These are phyloP conservation scores for Penicillium subrubescens DNA, from an alignment of 495 filamentous ascomycete genomes.

Conservation along the genomic window DNA sequence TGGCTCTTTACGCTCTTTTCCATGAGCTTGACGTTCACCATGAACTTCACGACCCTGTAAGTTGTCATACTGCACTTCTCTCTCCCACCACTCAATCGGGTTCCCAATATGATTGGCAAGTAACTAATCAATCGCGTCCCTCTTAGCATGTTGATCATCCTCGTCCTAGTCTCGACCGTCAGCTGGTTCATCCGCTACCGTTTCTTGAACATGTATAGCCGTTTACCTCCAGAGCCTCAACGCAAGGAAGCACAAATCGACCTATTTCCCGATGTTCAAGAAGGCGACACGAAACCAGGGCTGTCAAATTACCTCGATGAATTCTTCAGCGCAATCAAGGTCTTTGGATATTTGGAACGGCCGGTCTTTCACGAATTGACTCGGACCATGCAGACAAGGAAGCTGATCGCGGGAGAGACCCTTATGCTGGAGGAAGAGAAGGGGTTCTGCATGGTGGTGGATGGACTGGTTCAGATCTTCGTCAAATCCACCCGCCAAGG, in stretches of 20 bases:
- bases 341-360: slow-evolving; percentile 95
- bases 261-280: slow-evolving; percentile 88
- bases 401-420: slow-evolving; percentile 93
- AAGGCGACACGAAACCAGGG: slow-evolving; percentile 86
- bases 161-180: slow-evolving; percentile 74
- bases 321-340: slow-evolving; percentile 98
- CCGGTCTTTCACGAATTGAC: slow-evolving; percentile 98
- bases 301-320: slow-evolving; percentile 95
- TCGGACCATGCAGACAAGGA: slow-evolving; percentile 95
- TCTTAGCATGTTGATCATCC: slow-evolving; percentile 71
- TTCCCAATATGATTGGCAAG: neutral
- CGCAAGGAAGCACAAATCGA: slow-evolving; percentile 95
- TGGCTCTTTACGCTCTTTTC: slow-evolving; percentile 92
- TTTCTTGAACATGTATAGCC: slow-evolving; percentile 91
- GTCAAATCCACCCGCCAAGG: slow-evolving; percentile 81
- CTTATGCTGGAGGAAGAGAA: slow-evolving; percentile 95
- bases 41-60: slow-evolving; percentile 96
- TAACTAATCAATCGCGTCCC: slow-evolving; percentile 9
- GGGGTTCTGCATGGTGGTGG: slow-evolving; percentile 95
- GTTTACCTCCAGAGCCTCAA: slow-evolving; percentile 89
- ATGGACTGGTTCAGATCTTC: slow-evolving; percentile 96
- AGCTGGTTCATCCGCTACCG: slow-evolving; percentile 95
- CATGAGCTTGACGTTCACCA: slow-evolving; percentile 93
- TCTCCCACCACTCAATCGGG: neutral
- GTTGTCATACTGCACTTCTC: slow-evolving; percentile 17